Percentiles rank a stretch among this genome's conserved stretches.
Conservation (phyloP, 768 basidiomycete genomes). For the Lyophyllum semitale region DNA sequence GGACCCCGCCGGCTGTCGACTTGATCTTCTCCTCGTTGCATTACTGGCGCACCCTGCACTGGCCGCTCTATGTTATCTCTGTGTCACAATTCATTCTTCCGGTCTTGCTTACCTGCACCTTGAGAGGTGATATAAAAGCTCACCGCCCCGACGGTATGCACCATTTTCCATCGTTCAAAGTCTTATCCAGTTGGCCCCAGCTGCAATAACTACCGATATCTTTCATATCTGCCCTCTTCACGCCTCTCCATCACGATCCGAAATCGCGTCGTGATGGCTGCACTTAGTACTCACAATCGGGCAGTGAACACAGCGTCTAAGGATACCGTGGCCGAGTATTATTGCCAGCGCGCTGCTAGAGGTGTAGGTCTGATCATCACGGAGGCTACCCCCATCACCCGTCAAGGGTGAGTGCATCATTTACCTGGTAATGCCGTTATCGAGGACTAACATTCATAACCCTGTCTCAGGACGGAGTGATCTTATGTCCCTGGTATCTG, state of each 20-base stretch:
- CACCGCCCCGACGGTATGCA: too few species aligned
- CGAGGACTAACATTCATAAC: too few species aligned
- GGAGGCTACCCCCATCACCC: slow-evolving; percentile 39
- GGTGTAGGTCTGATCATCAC: slow-evolving; percentile 37
- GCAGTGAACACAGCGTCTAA: slow-evolving; percentile 34
- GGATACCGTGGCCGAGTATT: slow-evolving; percentile 36
- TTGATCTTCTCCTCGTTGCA: too few species aligned
- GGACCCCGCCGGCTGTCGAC: too few species aligned
- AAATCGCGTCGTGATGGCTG: slow-evolving; percentile 35
- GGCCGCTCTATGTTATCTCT: too few species aligned
- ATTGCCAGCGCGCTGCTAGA: slow-evolving; percentile 35
- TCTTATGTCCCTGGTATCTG: slow-evolving; percentile 48
- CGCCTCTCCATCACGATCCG: slow-evolving; percentile 28
- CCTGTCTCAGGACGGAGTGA: slow-evolving; percentile 39
- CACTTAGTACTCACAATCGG: slow-evolving; percentile 38
- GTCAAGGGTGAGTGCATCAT: slow-evolving; percentile 38
- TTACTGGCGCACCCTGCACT: too few species aligned
- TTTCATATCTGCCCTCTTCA: slow-evolving; percentile 21
- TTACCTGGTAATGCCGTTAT: background rate
- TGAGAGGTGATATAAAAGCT: too few species aligned
- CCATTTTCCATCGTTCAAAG: too few species aligned
- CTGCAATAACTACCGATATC: slow-evolving; percentile 1
- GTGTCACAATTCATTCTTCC: too few species aligned
- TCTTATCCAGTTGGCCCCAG: too few species aligned
- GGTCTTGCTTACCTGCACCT: too few species aligned